phyloP scores from a whole-genome alignment of 139 green algal genomes.

The Nannochloris sp. region DNA sequence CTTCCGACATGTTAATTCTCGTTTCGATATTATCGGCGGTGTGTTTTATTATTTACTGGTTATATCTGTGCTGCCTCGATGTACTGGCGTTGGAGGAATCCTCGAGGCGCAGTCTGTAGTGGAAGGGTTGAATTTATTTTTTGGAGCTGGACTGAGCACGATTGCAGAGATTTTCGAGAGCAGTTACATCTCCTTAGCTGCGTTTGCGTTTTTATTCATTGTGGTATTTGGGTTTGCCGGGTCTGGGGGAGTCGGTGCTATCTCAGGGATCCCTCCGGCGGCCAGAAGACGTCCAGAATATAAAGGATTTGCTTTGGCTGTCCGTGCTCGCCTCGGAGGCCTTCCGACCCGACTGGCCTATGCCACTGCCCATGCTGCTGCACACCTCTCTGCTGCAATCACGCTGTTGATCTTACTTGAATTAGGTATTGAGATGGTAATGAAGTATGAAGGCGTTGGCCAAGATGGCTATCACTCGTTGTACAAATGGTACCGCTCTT shows the following conservation, averaged over 20 bases:
- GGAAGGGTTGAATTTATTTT: slow-evolving; percentile 10
- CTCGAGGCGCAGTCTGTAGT: slow-evolving; percentile 36
- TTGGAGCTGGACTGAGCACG: slow-evolving; percentile 12
- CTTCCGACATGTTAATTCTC: slow-evolving; percentile 51
- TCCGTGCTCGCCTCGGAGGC: slow-evolving; percentile 40
- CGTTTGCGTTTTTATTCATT: slow-evolving; percentile 35
- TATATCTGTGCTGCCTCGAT: slow-evolving; percentile 73
- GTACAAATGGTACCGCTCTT: slow-evolving; percentile 69
- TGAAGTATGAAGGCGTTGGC: slow-evolving; percentile 58
- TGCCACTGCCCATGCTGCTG: slow-evolving; percentile 40
- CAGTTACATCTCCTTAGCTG: slow-evolving; percentile 48
- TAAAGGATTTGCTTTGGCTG: slow-evolving; percentile 3
- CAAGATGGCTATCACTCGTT: slow-evolving; percentile 62
- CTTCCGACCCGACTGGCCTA: slow-evolving; percentile 46
- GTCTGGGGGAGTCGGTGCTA: slow-evolving; percentile 46
- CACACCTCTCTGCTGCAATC: slow-evolving; percentile 62
- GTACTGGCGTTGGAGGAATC: slow-evolving; percentile 31
- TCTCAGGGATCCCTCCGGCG: slow-evolving; percentile 9
- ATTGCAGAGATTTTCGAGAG: slow-evolving; percentile 41
- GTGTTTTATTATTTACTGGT: slow-evolving; percentile 80
- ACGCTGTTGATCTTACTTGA: slow-evolving; percentile 75
- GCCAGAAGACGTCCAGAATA: slow-evolving; percentile 11
- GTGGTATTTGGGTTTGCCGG: slow-evolving; percentile 44
- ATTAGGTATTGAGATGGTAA: slow-evolving; percentile 70
- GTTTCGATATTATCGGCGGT: slow-evolving; percentile 83